These are phyloP conservation scores for Cryphonectria carpinicola DNA, from an alignment of 2,329 filamentous ascomycete genomes.

Conservation along the genomic window DNA sequence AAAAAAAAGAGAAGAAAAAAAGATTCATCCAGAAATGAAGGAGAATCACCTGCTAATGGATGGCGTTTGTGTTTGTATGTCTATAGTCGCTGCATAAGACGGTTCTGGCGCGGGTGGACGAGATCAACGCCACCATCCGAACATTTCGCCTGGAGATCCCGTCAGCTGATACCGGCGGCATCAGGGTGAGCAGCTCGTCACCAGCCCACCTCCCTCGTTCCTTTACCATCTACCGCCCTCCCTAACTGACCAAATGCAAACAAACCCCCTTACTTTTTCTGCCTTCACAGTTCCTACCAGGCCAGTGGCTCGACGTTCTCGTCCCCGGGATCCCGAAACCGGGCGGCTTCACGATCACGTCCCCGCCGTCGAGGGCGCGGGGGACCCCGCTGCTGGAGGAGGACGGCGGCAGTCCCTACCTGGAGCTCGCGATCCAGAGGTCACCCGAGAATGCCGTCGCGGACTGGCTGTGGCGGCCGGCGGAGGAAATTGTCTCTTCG, in stretches of 20 bases:
- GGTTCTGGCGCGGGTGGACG: slow-evolving; percentile 61
- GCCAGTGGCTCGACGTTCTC: slow-evolving; percentile 88
- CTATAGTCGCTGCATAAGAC: slow-evolving; percentile 62
- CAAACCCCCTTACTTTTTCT: slow-evolving; percentile 21
- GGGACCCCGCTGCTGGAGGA: neutral
- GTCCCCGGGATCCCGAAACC: slow-evolving; percentile 70
- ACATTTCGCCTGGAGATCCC: slow-evolving; percentile 68
- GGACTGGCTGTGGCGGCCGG: slow-evolving; percentile 72
- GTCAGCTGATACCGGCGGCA: slow-evolving; percentile 42
- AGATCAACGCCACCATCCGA: slow-evolving; percentile 69
- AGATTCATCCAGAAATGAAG: neutral
- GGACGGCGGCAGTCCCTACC: slow-evolving; percentile 45
- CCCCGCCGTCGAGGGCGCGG: slow-evolving; percentile 62
- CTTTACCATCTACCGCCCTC: neutral
- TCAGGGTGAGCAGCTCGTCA: slow-evolving; percentile 48
- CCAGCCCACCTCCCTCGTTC: neutral
- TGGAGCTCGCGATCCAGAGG: slow-evolving; percentile 79
- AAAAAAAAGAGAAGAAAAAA: no score
- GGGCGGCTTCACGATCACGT: slow-evolving; percentile 89
- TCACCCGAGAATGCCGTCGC: slow-evolving; percentile 74
- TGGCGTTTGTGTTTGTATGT: neutral
- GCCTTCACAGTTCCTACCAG: slow-evolving; percentile 68
- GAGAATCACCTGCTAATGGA: slow-evolving; percentile 1
- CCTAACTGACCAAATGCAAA: slow-evolving; percentile 31
- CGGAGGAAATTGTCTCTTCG: slow-evolving; percentile 58